phyloP scores from a whole-genome alignment of 2,329 filamentous ascomycete species.

The Xylaria sp. region DNA sequence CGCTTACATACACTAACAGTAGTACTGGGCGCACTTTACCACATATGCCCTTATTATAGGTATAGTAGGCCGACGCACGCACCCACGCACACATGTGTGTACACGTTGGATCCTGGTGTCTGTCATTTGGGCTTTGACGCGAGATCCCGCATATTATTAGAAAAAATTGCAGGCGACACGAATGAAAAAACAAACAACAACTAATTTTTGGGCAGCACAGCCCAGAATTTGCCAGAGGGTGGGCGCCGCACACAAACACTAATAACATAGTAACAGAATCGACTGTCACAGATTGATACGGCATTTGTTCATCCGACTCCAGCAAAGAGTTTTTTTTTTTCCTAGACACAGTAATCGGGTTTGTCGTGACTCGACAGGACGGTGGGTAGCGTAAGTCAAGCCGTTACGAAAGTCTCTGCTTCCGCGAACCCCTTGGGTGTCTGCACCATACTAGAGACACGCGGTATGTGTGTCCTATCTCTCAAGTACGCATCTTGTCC shows the following conservation, averaged over 20 bases:
- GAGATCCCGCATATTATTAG: slow-evolving; percentile 19
- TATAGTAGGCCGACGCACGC: not conserved
- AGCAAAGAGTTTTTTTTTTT: not conserved
- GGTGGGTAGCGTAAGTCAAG: slow-evolving; percentile 24
- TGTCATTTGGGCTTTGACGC: slow-evolving; percentile 14
- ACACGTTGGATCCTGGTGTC: slow-evolving; percentile 5
- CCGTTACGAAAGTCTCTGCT: slow-evolving; percentile 33
- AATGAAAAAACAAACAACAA: slow-evolving; percentile 8
- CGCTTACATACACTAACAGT: not conserved
- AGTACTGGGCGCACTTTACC: too few relatives aligned
- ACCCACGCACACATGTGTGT: not conserved
- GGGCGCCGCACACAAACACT: too few relatives aligned
- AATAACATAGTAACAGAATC: not conserved
- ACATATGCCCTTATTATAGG: too few relatives aligned
- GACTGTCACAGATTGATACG: not conserved
- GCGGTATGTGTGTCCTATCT: not conserved
- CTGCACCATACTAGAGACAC: not conserved
- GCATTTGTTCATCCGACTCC: slow-evolving; percentile 11
- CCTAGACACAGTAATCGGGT: too few relatives aligned
- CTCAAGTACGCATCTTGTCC: slow-evolving; percentile 18
- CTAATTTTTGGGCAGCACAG: not conserved
- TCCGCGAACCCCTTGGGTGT: slow-evolving; percentile 8
- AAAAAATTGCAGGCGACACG: slow-evolving; percentile 8
- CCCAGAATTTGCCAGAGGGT: not conserved
- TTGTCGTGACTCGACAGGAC: slow-evolving; percentile 10